Evolutionary conservation across 73 alveolate species (phyloP), one percentile per base, ranked within the genome.

Genomic region (Paramecium caudatum): DNA sequence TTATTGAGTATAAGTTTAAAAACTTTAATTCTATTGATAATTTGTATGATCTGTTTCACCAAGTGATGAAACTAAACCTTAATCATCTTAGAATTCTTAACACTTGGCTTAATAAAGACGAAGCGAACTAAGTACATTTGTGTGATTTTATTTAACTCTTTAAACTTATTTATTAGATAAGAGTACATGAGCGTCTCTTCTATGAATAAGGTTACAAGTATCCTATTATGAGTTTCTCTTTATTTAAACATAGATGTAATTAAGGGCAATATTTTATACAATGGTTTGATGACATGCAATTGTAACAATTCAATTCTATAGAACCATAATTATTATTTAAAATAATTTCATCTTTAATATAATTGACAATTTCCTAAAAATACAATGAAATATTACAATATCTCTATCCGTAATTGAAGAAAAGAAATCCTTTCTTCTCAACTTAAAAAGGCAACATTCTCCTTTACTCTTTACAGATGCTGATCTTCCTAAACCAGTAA

Each of bases 41-140:
- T 55, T 55, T 23, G 80, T 55, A 27, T 55, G 80, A 55, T 55
- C 80, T 5, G 80, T 55, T 10, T 55, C 80, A 10, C 80, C 80
- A 37, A 55, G 30, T 27, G 80, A 55, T 0, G 80, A 55, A 9
- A 43, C 80, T 27, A 27, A 55, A 4, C 80, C 80, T 21, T 55
- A 55, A 55, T 55, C 80, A 4, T 55, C 80, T 55, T 55, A 55
- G 30, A 55, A 55, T 43, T 55, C 80, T 55, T 55, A 55, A 55
- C 80, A 55, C 30, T 55, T 55, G 46, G 30, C 45, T 55, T 55
- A 27, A 55, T 5, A n/a, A n/a, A n/a, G n/a, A n/a, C n/a, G n/a
- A n/a, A n/a, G n/a, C n/a, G n/a, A n/a, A n/a, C n/a, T n/a, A n/a
- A n/a, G n/a, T n/a, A n/a, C n/a, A n/a, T n/a, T n/a, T n/a, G n/a